Evolutionary conservation across 2,329 filamentous ascomycete genomes (phyloP).

Genomic region (Myriosclerotinia curreyana): DNA sequence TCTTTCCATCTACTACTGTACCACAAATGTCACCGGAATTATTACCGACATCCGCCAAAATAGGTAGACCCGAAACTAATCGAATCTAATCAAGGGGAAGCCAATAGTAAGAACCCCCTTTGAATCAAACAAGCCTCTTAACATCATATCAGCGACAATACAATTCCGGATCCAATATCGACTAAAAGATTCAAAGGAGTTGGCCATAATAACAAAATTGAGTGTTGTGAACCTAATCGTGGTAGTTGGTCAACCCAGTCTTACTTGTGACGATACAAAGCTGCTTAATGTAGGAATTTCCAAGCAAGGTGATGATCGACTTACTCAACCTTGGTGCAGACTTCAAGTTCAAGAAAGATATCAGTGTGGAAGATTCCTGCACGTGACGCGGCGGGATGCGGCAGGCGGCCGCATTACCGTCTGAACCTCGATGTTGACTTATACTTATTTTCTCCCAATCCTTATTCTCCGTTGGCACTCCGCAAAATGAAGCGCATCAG

Average conservation of each 20-base stretch:
- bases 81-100: neutral
- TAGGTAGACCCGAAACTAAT: neutral
- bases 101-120: neutral
- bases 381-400: neutral
- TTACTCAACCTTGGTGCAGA: neutral
- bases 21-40: neutral
- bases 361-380: rapidly evolving
- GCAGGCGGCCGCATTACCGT: conserved; percentile 3
- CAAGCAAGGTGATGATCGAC: neutral
- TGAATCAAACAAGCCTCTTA: neutral
- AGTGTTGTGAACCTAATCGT: no score
- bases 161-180: neutral
- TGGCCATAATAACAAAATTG: no score
- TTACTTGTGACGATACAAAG: neutral
- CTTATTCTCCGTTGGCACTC: conserved; percentile 24
- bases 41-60: neutral
- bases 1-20: no score
- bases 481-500: conserved; percentile 36
- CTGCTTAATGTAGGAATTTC: neutral
- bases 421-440: conserved; percentile 8
- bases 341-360: no score
- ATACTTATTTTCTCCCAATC: conserved; percentile 6
- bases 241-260: no score
- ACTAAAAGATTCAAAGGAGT: neutral
- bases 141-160: neutral